Base-by-base conservation (phyloP, 768 basidiomycete genomes). In the Tephrocybe sp. region DNA sequence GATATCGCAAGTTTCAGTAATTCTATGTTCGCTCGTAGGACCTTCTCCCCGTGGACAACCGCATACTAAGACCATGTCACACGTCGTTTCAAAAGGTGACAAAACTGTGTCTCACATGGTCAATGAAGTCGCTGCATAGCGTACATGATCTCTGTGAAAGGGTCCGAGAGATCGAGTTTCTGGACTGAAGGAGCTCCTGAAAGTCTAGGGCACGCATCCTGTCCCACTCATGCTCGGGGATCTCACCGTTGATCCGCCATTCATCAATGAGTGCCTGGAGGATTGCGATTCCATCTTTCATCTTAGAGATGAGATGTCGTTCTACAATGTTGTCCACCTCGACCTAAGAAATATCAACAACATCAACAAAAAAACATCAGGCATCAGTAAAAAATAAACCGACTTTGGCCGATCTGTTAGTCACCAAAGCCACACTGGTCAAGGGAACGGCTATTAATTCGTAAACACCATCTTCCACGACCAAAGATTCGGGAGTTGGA, bases 191-290 rank as follows among this genome's bases (percentile, higher is more conserved):
- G 18, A 75, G 69, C 55, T 97, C 95, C 64, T 97, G 92, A 64
- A 98, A 97, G 46, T 97, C 94, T 7, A 99, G 67, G n/a, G 82
- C 75, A 38, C 88, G 80, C 64, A 93, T 78, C 44, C 86, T 80
- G 47, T 72, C 73, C 94, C 94, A 98, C 47, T 91, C 91, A 3
- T 85, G 79, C 64, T 99, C 97, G 2, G 81, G 78, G 12, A 93
- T 68, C 2, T 57, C 57, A 7, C 67, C 63, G 3, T 57, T 50
- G n/a, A 60, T 49, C 33, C 68, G 50, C 84, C 88, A 92, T 48
- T 88, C 84, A 13, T 72, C 62, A 13, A 80, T 70, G 3, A 86
- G 54, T 2, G 47, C 60, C 37, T 76, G 71, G 11, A 95, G 69
- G 7, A 70, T 67, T 4, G 70, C 61, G 21, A 80, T 69, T 2